Evolutionary conservation across 139 green algal genomes (phyloP).

Genomic region (Tetraselmis chui): DNA sequence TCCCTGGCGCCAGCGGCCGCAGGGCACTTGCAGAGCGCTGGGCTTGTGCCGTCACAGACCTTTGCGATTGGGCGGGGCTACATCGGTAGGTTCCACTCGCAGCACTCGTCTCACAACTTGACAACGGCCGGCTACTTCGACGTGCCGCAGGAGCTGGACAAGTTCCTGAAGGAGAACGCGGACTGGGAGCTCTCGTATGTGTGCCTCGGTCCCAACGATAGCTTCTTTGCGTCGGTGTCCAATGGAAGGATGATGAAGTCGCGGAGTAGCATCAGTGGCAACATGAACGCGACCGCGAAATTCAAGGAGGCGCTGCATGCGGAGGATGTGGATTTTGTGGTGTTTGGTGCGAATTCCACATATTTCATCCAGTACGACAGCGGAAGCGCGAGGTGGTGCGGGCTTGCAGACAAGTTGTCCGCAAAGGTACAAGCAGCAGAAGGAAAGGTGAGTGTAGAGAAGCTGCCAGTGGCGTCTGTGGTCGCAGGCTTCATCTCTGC

Average conservation of each 20-base stretch:
- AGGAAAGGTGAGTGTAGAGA: not conserved
- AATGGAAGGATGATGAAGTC: not conserved
- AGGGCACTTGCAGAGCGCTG: not conserved
- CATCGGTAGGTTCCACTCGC: not conserved
- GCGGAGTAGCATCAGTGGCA: not conserved
- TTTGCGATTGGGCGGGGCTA: not conserved
- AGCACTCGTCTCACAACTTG: no score
- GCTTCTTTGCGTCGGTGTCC: not conserved
- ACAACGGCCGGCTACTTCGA: not conserved
- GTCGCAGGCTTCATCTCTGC: no score
- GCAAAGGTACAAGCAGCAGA: not conserved
- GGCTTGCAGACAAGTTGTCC: not conserved
- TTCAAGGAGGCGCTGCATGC: not conserved
- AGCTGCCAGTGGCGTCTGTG: no score
- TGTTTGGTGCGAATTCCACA: not conserved
- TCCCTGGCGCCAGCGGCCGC: no score
- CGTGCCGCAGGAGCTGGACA: not conserved
- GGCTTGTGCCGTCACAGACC: not conserved
- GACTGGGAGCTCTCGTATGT: not conserved
- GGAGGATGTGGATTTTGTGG: not conserved
- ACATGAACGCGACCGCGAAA: no score
- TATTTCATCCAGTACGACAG: not conserved
- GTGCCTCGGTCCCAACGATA: not conserved
- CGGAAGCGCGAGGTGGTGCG: not conserved
- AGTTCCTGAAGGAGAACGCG: not conserved